Conservation (phyloP, 345 rosid species). For the Conringia planisiliqua region DNA sequence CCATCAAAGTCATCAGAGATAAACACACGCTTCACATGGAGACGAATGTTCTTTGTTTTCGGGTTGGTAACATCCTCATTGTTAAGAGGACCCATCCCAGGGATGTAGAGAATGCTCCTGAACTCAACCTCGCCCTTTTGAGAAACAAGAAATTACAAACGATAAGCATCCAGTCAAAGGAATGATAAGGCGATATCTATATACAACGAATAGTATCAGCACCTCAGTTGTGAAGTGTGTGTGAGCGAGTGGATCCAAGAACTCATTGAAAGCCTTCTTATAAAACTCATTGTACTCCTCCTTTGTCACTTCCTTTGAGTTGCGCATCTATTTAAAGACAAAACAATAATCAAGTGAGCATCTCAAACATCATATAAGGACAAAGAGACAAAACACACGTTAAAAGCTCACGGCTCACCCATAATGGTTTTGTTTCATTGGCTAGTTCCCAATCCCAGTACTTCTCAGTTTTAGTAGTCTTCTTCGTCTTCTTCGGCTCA, state of each 20-base stretch:
- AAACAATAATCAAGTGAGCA: slow-evolving; percentile 1
- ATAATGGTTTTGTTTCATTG: slow-evolving; percentile 91
- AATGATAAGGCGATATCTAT: not conserved
- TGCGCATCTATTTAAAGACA: slow-evolving; percentile 64
- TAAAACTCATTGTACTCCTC: slow-evolving; percentile 86
- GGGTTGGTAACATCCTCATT: slow-evolving; percentile 85
- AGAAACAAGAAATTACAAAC: not conserved
- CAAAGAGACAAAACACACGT: not conserved
- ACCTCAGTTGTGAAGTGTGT: slow-evolving; percentile 96
- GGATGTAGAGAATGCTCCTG: slow-evolving; percentile 85
- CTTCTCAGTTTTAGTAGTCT: slow-evolving; percentile 87
- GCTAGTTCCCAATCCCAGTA: slow-evolving; percentile 99
- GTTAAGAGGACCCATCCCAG: slow-evolving; percentile 98
- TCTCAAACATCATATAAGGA: not conserved
- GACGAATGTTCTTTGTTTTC: slow-evolving; percentile 83
- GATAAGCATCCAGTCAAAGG: not conserved
- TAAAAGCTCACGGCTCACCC: slow-evolving; percentile 53
- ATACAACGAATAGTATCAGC: not conserved
- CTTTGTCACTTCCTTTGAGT: slow-evolving; percentile 72
- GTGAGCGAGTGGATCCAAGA: slow-evolving; percentile 84
- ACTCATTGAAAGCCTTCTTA: slow-evolving; percentile 89
- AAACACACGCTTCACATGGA: slow-evolving; percentile 94
- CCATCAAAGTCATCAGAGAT: slow-evolving; percentile 99
- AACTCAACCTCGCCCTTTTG: slow-evolving; percentile 98
- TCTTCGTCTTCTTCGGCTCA: slow-evolving; percentile 74